Evolutionary conservation across 2,329 filamentous ascomycete species (phyloP), one percentile per base, ranked within the genome.

Genomic region (Diaporthe longicolla): DNA sequence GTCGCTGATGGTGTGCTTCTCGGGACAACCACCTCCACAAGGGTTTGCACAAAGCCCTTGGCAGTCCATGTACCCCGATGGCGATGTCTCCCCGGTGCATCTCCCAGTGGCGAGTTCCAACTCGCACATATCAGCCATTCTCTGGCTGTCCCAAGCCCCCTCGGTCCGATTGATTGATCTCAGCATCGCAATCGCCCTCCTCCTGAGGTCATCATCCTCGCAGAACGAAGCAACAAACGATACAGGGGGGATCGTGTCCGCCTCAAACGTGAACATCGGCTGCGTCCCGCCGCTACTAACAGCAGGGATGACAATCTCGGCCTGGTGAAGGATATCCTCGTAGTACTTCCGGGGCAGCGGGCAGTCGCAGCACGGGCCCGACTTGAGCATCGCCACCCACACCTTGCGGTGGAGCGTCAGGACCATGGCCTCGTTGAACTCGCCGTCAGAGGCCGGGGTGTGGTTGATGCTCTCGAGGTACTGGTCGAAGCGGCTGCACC

Each of bases 361-460:
- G 26, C 4, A 17, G 3, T 65, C 61, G 26, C 40, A 65, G 40
- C 17, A 65, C 11, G 61, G 61, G 3, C 40, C 26, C 17, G 48
- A 26, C 26, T 65, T 50, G 9, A 65, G 17, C 43, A 65, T 10
- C 1, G 61, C 61, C 43, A 32, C 5, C 40, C 40, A 65, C 26
- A 65, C 24, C 43, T 65, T 29, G 26, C 40, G 26, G 26, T 65
- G 61, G 6, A 65, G 61, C 10, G 61, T 48, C 61, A 65, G 29
- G 10, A 65, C 21, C 61, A 65, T 65, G 9, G 61, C 61, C 61
- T 65, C 61, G 26, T 65, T 65, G 43, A 65, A 65, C 43, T 65
- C 61, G 26, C 17, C 61, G 19, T 50, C 61, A 2, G 61, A 50
- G 26, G 40, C 61, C 9, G 61, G 61, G 19, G 43, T 65, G 26